phyloP scores from a whole-genome alignment of 352 stramenopile genomes.

The Aphanomyces cochlioides region DNA sequence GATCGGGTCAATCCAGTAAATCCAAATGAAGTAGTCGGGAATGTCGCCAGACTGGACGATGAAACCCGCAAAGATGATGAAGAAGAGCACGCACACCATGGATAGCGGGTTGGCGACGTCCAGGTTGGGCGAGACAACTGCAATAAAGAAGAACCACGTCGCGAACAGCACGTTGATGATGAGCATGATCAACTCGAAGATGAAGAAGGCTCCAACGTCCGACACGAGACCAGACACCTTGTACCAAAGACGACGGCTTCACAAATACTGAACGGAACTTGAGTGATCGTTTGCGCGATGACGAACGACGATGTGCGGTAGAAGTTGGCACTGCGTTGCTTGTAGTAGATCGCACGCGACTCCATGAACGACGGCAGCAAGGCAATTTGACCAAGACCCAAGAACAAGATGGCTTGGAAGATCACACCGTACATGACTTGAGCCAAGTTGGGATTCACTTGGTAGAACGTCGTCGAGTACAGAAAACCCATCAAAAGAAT shows the following conservation, averaged over 20 bases:
- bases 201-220: constrained; percentile 39
- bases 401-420: constrained; percentile 74
- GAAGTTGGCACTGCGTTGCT: constrained; percentile 73
- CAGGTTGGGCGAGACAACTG: constrained; percentile 42
- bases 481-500: constrained; percentile 43
- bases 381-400: constrained; percentile 64
- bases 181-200: constrained; percentile 37
- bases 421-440: constrained; percentile 57
- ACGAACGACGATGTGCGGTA: constrained; percentile 72
- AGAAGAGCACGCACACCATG: constrained; percentile 60
- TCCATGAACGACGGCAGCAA: constrained; percentile 55
- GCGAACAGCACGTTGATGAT: constrained; percentile 34
- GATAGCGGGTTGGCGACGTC: constrained; percentile 56
- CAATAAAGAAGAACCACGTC: constrained; percentile 60
- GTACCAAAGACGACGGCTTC: constrained; percentile 82
- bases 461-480: constrained; percentile 42
- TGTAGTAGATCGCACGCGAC: constrained; percentile 61
- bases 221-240: constrained; percentile 61
- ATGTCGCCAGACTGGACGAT: constrained; percentile 31
- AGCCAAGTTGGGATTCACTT: constrained; percentile 37
- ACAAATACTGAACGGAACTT: constrained; percentile 42
- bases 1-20: constrained; percentile 33
- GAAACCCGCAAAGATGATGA: constrained; percentile 41
- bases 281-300: constrained; percentile 39
- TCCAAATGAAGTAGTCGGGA: constrained; percentile 31